Evolutionary conservation across 257 asterid species (phyloP).

Genomic region (Voacanga thouarsii): DNA sequence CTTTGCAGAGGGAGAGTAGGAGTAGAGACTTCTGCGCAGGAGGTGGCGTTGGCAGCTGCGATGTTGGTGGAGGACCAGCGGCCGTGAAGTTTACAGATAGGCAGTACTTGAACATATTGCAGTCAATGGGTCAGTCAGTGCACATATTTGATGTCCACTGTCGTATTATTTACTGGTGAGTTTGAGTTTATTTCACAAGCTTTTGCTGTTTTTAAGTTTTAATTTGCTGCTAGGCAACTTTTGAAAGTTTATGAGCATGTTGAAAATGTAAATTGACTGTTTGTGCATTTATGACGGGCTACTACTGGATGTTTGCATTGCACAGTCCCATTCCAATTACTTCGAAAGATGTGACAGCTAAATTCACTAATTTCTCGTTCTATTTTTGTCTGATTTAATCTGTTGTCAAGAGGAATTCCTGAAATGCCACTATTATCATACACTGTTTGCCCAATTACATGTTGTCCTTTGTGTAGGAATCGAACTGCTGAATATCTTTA

Average conservation of each 20-base stretch:
- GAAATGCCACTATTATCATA: background rate
- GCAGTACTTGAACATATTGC: conserved; percentile 81
- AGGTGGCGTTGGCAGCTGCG: conserved; percentile 15
- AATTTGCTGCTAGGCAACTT: background rate
- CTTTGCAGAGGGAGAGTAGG: conserved; percentile 71
- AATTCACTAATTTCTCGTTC: background rate
- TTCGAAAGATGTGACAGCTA: background rate
- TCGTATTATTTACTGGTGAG: conserved; percentile 84
- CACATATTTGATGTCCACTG: conserved; percentile 60
- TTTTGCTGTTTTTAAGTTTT: conserved; percentile 10
- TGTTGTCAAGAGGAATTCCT: background rate
- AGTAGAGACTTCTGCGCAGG: conserved; percentile 22
- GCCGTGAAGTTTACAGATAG: conserved; percentile 62
- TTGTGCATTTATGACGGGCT: background rate
- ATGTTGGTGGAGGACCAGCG: conserved; percentile 38
- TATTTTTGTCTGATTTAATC: background rate
- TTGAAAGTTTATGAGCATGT: background rate
- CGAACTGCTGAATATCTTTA: conserved; percentile 66
- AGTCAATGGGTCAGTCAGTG: conserved; percentile 86
- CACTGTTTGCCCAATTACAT: background rate
- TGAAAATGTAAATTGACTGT: conserved; percentile 7
- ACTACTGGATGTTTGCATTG: background rate
- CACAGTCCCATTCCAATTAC: background rate
- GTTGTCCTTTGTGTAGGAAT: conserved; percentile 54
- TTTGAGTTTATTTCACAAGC: conserved; percentile 1